These are phyloP conservation scores for Cordia subcordata DNA, from an alignment of 257 asterid genomes.

Conservation along the genomic window DNA sequence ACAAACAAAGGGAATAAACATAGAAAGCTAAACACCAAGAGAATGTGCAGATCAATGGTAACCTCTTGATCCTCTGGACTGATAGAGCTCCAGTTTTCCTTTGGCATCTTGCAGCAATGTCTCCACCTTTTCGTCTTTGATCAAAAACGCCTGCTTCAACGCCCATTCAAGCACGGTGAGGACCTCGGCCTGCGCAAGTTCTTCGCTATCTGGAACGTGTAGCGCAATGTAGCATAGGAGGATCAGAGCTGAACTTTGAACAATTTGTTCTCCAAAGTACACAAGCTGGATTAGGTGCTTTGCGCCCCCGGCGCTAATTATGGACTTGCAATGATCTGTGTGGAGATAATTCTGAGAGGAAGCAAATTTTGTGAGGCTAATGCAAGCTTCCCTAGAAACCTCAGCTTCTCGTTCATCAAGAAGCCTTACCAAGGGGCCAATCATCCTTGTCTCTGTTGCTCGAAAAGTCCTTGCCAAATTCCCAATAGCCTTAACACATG, in stretches of 20 bases:
- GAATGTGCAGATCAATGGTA: conserved; percentile 28
- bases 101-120: conserved; percentile 48
- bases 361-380: conserved; percentile 55
- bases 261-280: conserved; percentile 58
- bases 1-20: neutral
- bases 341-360: conserved; percentile 46
- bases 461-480: conserved; percentile 60
- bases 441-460: conserved; percentile 65
- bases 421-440: conserved; percentile 49
- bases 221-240: conserved; percentile 45
- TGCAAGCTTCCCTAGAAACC: conserved; percentile 48
- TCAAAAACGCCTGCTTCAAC: conserved; percentile 37
- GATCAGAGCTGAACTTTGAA: conserved; percentile 45
- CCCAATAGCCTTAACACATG: conserved; percentile 57
- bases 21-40: neutral
- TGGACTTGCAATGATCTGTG: conserved; percentile 59
- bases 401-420: conserved; percentile 56
- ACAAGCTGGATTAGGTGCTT: conserved; percentile 64
- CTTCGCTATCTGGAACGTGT: conserved; percentile 71
- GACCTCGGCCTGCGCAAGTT: conserved; percentile 55
- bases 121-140: conserved; percentile 44
- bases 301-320: conserved; percentile 53
- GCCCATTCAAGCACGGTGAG: conserved; percentile 69
- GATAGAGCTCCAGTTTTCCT: conserved; percentile 66
- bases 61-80: conserved; percentile 55